phyloP scores from a whole-genome alignment of 202 grass and related monocot species.

The Carex arenaria region DNA sequence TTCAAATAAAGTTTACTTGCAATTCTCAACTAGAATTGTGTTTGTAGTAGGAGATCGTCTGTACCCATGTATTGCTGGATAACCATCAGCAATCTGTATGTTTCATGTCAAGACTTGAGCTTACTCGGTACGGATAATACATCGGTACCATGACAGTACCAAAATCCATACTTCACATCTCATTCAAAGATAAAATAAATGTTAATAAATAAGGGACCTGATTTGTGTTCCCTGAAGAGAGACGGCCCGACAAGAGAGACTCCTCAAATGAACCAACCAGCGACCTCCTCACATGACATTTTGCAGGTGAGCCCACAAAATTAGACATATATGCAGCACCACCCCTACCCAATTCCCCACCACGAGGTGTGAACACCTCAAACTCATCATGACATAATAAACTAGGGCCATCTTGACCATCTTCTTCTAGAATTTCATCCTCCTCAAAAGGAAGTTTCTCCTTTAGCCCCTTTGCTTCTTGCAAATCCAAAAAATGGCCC shows the following conservation, averaged over 20 bases:
- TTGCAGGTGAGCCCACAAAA: slow-evolving; percentile 9
- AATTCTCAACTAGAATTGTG: not conserved
- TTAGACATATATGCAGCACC: slow-evolving; percentile 15
- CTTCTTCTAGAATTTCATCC: slow-evolving; percentile 25
- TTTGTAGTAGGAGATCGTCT: not conserved
- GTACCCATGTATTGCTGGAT: not conserved
- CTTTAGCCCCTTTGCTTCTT: slow-evolving; percentile 30
- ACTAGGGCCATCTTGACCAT: slow-evolving; percentile 33
- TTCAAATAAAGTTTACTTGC: not conserved
- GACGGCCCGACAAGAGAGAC: slow-evolving; percentile 88
- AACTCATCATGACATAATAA: slow-evolving; percentile 46
- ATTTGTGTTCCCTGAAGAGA: slow-evolving; percentile 72
- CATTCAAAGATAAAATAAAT: not conserved
- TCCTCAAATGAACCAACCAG: slow-evolving; percentile 96
- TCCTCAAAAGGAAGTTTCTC: slow-evolving; percentile 33
- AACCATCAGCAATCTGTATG: not conserved
- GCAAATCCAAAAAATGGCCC: slow-evolving; percentile 38
- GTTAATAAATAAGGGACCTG: slow-evolving; percentile 37
- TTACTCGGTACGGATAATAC: not conserved
- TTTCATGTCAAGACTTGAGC: not conserved
- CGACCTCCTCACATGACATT: slow-evolving; percentile 59
- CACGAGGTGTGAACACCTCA: slow-evolving; percentile 36
- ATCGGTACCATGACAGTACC: not conserved
- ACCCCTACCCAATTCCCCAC: not conserved
- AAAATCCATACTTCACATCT: not conserved